Base-by-base conservation (phyloP, 2,329 filamentous ascomycete species). In the Xylariaceae sp. region DNA sequence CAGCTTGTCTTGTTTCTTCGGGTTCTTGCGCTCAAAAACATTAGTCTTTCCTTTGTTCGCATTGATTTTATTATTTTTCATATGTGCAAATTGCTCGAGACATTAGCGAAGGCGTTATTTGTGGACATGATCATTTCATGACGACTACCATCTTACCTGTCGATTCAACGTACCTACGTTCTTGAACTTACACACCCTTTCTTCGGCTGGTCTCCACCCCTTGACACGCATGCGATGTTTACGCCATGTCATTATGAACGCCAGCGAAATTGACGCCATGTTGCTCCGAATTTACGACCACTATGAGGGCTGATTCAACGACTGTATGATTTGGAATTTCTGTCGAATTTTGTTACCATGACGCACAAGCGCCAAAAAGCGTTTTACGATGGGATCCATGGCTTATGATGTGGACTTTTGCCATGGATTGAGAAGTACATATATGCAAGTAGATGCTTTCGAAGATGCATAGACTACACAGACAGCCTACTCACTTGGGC, bases 61-160 rank as follows among this genome's bases (percentile, higher is more conserved):
- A 63, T 67, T 64, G 59, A 65, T 65, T 59, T 61, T 67, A 53
- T 56, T 68, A 58, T 65, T 64, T 69, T 60, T 58, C 42, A 49
- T 69, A 61, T 65, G 56, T 65, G 64, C 57, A 64, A 62, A 63
- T 64, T 70, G 62, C 66, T 69, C 67, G 63, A 67, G 66, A 68
- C 69, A 74, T 71, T 67, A 75, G 75, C 74, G 74, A 73, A 67
- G 73, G 74, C 74, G 74, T 76, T 75, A 56, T 66, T 15, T 59
- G 59, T 64, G 65, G 69, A 68, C 70, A 71, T 72, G 70, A 72
- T 68, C 58, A 69, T 69, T 60, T 64, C 60, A 67, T 67, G 63
- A 68, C 66, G 64, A 67, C 63, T 59, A 55, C 60, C 57, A 58
- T 59, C 63, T 60, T 45, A 64, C 54, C 44, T 59, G 55, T 62